Base-by-base conservation (phyloP, 208 protist genomes). In the Trypanosoma brucei region DNA sequence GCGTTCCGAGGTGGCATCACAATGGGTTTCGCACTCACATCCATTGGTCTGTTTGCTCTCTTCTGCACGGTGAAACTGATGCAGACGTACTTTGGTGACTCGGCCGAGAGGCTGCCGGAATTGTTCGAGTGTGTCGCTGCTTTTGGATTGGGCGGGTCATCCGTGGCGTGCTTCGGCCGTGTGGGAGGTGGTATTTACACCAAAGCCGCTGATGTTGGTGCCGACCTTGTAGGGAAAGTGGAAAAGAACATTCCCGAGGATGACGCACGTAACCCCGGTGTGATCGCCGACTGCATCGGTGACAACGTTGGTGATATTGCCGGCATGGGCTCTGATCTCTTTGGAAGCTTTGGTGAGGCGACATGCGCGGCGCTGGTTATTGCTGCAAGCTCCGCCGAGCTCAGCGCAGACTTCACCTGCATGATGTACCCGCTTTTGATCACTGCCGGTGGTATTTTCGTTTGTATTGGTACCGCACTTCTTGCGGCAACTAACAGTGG, bases 241-340 rank as follows among this genome's bases (percentile, higher is more conserved):
- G 96, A 98, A 79, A 83, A 91, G 34, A 91, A 93, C 57, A 97
- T 98, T 64, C 96, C 97, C 22, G 96, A 98, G 68, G 96, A 98
- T 70, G 97, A 98, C 62, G 93, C 96, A 44, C 83, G 96, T 44
- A 98, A 98, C 84, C 96, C 96, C 8, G 96, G 91, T 36, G 93
- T 97, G 7, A 97, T 98, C 72, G 96, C 95, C 13, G 94, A 98
- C 72, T 96, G 94, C 74, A 97, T 98, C 50, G 95, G 95, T 36
- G 96, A 98, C 70, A 98, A 98, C 74, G 96, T 96, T 14, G 96
- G 96, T 36, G 96, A 98, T 62, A 95, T 96, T 59, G 96, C 94
- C 35, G 97, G 95, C 40, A 95, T 94, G 81, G 95, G 95, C 35
- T 96, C 95, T 42, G 96, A 98, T 68, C 77, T 98, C 9, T 98